Conservation (phyloP, 202 grass and related monocot species). For the Schoenoplectus tabernaemontani region DNA sequence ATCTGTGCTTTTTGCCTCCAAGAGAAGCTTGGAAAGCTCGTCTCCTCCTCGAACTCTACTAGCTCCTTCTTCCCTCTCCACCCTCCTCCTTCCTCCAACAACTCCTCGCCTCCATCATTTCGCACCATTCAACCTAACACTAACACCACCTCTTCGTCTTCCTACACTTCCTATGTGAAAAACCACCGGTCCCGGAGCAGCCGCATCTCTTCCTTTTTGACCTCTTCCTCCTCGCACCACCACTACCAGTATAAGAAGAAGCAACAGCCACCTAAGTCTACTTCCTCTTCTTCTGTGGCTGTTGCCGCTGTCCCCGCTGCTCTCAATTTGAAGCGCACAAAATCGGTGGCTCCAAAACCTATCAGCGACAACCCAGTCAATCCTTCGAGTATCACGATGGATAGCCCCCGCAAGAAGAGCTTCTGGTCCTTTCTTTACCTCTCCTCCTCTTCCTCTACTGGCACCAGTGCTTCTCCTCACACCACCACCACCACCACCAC, state of each 20-base stretch:
- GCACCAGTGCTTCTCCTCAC: slow-evolving; percentile 2
- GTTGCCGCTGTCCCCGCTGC: background rate
- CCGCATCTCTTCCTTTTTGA: slow-evolving; percentile 14
- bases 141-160: slow-evolving; percentile 6
- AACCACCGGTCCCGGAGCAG: background rate
- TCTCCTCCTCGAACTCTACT: slow-evolving; percentile 77
- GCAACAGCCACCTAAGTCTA: background rate
- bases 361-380: slow-evolving; percentile 17
- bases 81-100: slow-evolving; percentile 41
- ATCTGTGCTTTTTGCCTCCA: slow-evolving; percentile 97
- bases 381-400: slow-evolving; percentile 21
- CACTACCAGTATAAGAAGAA: slow-evolving; percentile 1
- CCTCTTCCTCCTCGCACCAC: background rate
- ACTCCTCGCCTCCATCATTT: slow-evolving; percentile 40
- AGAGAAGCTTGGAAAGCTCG: slow-evolving; percentile 95
- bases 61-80: slow-evolving; percentile 54
- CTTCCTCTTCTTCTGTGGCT: slow-evolving; percentile 13
- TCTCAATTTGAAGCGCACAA: slow-evolving; percentile 52
- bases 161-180: slow-evolving; percentile 3
- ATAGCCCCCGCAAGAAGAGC: slow-evolving; percentile 84
- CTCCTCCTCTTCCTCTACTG: slow-evolving; percentile 40
- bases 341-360: slow-evolving; percentile 72
- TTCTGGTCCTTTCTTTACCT: slow-evolving; percentile 95
- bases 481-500: slow-evolving; percentile 11
- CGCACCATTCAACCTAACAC: background rate